A percentile compares a stretch with the other conserved stretches of the same genome.
Conservation (phyloP, 2,329 filamentous ascomycete species). For the Aspergillus sp. region DNA sequence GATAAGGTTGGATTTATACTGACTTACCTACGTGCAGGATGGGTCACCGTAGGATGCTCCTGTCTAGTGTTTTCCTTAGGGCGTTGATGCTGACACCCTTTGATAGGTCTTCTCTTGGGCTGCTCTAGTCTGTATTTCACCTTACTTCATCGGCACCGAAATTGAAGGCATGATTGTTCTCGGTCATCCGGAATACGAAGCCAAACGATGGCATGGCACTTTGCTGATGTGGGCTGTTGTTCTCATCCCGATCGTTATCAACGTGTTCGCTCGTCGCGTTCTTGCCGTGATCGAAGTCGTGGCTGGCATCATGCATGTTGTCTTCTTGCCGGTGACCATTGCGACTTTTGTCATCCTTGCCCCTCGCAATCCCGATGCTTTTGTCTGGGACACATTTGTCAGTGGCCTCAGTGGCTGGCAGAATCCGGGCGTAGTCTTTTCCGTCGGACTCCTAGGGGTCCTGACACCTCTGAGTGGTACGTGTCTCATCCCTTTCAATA, state of each 20-base stretch:
- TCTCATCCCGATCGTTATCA: slow-evolving; percentile 50
- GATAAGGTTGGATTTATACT: no score
- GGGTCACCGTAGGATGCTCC: slow-evolving; percentile 13
- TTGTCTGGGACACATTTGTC: slow-evolving; percentile 27
- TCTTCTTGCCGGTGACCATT: slow-evolving; percentile 24
- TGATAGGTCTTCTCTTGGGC: slow-evolving; percentile 27
- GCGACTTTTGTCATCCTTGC: slow-evolving; percentile 22
- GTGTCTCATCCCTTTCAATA: neutral
- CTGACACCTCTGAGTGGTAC: slow-evolving; percentile 17
- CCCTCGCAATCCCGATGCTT: slow-evolving; percentile 18
- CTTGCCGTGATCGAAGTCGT: slow-evolving; percentile 13
- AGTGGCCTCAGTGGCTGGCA: slow-evolving; percentile 24
- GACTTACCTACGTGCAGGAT: slow-evolving; percentile 6
- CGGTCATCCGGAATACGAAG: slow-evolving; percentile 24
- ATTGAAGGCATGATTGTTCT: slow-evolving; percentile 37
- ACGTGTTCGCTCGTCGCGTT: slow-evolving; percentile 41
- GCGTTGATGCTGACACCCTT: slow-evolving; percentile 2
- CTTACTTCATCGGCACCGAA: slow-evolving; percentile 33
- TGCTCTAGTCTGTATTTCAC: slow-evolving; percentile 20
- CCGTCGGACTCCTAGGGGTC: slow-evolving; percentile 13
- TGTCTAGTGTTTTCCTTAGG: neutral
- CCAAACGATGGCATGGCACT: slow-evolving; percentile 40
- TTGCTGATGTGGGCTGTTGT: slow-evolving; percentile 52
- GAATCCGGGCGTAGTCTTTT: slow-evolving; percentile 19
- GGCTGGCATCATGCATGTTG: slow-evolving; percentile 21